Conservation (phyloP, 176 grass and related monocot genomes). For the Zoysia japonica region DNA sequence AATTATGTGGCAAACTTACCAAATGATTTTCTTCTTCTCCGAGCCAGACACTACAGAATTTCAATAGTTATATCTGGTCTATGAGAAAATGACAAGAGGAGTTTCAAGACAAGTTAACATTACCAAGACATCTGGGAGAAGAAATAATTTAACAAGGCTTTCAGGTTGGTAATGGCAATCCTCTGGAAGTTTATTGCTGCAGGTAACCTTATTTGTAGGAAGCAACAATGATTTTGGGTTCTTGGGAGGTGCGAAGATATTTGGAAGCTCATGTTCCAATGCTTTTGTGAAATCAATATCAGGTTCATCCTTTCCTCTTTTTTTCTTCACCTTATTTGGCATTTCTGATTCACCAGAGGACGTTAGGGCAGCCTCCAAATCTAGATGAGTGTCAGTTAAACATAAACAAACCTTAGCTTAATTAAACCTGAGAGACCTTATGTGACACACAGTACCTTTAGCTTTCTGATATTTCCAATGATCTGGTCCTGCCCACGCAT, state of each 20-base stretch:
- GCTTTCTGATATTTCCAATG: constrained; percentile 94
- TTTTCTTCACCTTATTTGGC: constrained; percentile 62
- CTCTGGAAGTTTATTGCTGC: constrained; percentile 83
- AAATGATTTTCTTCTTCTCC: constrained; percentile 59
- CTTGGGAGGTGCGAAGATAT: constrained; percentile 74
- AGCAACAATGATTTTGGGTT: constrained; percentile 70
- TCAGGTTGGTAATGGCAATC: constrained; percentile 90
- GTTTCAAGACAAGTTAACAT: constrained; percentile 22
- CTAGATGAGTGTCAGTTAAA: constrained; percentile 36
- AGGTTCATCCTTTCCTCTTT: constrained; percentile 50
- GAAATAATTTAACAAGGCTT: constrained; percentile 91
- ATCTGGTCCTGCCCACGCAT: constrained; percentile 98
- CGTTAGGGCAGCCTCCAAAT: constrained; percentile 49
- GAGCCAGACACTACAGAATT: constrained; percentile 59
- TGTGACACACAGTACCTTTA: constrained; percentile 55
- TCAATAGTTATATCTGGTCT: constrained; percentile 25
- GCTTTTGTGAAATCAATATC: constrained; percentile 82
- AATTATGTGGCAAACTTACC: constrained; percentile 51
- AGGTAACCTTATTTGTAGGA: constrained; percentile 52
- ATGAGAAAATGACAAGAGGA: constrained; percentile 36
- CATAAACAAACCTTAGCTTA: constrained; percentile 11
- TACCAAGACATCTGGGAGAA: constrained; percentile 88
- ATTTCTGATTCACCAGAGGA: constrained; percentile 51
- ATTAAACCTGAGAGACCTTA: constrained; percentile 31
- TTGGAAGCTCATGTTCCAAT: constrained; percentile 58